Conservation (phyloP, 352 stramenopile species). For the Blastocystis sp. region DNA sequence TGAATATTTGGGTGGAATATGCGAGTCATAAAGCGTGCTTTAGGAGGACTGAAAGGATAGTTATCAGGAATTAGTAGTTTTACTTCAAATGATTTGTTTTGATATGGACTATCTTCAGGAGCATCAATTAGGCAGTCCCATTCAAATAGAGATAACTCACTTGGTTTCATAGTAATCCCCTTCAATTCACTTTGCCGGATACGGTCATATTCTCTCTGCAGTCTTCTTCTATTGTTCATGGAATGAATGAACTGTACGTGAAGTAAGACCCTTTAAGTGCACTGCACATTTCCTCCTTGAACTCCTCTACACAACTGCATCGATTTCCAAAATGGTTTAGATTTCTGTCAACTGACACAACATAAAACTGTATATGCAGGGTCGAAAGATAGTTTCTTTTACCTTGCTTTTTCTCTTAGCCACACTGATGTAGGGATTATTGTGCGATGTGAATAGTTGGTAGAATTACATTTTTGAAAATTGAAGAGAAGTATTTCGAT, state of each 20-base stretch:
- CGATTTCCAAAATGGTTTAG: neutral
- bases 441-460: too few relatives aligned
- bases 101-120: constrained; percentile 15
- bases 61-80: neutral
- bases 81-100: neutral
- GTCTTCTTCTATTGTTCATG: neutral
- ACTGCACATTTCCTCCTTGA: too few relatives aligned
- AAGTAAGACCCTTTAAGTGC: too few relatives aligned
- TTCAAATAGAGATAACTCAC: constrained; percentile 1
- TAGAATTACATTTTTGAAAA: too few relatives aligned
- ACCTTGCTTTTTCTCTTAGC: neutral
- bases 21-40: neutral
- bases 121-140: constrained; percentile 16
- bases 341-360: neutral
- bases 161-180: neutral
- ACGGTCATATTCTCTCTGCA: neutral
- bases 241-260: neutral
- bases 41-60: constrained; percentile 54
- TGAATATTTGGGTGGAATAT: constrained; percentile 61
- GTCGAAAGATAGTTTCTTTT: neutral
- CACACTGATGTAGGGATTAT: neutral
- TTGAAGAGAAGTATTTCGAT: too few relatives aligned
- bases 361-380: neutral
- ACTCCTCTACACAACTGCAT: too few relatives aligned
- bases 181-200: neutral